Percentiles rank a stretch among this genome's conserved stretches.
Conservation (phyloP, 495 filamentous ascomycete species). For the Xylona heveae region DNA sequence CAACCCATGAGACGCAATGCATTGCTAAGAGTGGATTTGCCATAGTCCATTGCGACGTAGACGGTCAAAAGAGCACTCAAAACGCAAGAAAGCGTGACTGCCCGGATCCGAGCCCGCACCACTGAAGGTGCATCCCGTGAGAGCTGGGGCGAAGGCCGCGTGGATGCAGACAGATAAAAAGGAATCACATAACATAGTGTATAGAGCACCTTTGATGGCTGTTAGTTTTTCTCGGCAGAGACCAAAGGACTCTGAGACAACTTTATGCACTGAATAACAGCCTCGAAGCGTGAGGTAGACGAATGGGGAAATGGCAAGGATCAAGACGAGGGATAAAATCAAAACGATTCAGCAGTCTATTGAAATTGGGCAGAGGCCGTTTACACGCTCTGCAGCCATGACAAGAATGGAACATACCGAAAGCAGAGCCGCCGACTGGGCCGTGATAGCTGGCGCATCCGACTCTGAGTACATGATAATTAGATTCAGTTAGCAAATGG, state of each 20-base stretch:
- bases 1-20: constrained; percentile 47
- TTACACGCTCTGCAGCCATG: too few relatives aligned
- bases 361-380: too few relatives aligned
- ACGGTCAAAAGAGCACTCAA: constrained; percentile 36
- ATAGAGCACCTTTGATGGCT: constrained; percentile 50
- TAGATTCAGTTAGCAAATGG: constrained; percentile 4
- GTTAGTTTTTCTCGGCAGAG: too few relatives aligned
- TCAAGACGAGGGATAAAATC: too few relatives aligned
- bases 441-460: constrained; percentile 25
- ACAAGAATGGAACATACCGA: constrained; percentile 23
- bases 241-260: too few relatives aligned
- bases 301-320: too few relatives aligned
- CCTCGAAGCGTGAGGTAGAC: too few relatives aligned
- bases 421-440: constrained; percentile 22
- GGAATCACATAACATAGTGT: constrained; percentile 76
- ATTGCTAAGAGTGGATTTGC: constrained; percentile 21
- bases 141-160: constrained; percentile 60
- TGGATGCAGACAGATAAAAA: constrained; percentile 64
- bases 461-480: constrained; percentile 7
- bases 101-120: constrained; percentile 66
- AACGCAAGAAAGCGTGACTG: constrained; percentile 50
- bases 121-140: constrained; percentile 78
- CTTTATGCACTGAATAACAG: too few relatives aligned
- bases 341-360: too few relatives aligned
- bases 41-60: constrained; percentile 30